These are phyloP conservation scores for Yamadazyma membranifaciens DNA, from an alignment of 1,139 yeast species.

Conservation along the genomic window DNA sequence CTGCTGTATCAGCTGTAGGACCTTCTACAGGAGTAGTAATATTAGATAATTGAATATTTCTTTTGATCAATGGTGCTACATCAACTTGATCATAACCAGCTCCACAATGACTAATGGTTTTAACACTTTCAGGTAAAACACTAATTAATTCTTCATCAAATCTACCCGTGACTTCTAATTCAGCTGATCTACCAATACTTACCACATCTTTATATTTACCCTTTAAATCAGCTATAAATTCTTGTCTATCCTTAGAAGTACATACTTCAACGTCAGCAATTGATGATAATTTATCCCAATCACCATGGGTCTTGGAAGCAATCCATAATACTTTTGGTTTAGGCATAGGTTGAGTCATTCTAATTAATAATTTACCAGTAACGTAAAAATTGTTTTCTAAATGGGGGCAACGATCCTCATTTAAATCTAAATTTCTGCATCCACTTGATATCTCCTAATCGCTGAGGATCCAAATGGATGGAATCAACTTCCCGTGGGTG, in stretches of 20 bases:
- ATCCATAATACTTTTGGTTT: slow-evolving; percentile 59
- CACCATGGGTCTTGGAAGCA: slow-evolving; percentile 49
- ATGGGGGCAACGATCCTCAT: no score
- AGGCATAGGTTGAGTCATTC: slow-evolving; percentile 4
- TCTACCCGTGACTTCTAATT: slow-evolving; percentile 56
- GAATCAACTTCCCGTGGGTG: no score
- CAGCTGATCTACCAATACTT: slow-evolving; percentile 53
- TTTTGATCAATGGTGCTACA: slow-evolving; percentile 45
- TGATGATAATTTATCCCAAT: slow-evolving; percentile 50
- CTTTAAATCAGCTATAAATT: slow-evolving; percentile 51
- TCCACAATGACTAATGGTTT: slow-evolving; percentile 74
- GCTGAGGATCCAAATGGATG: no score
- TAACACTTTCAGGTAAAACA: slow-evolving; percentile 59
- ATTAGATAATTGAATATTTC: slow-evolving; percentile 66
- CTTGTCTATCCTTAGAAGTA: slow-evolving; percentile 43
- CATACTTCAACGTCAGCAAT: slow-evolving; percentile 53
- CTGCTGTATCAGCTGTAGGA: slow-evolving; percentile 82
- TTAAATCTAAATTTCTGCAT: no score
- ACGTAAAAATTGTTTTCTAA: neutral
- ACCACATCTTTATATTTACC: slow-evolving; percentile 47
- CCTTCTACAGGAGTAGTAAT: slow-evolving; percentile 72
- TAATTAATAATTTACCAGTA: neutral
- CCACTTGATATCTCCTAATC: no score
- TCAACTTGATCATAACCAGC: slow-evolving; percentile 94
- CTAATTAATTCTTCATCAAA: slow-evolving; percentile 71